Evolutionary conservation across 2,329 filamentous ascomycete species (phyloP), one percentile per base, ranked within the genome.

Genomic region (Monosporascus cannonballus): DNA sequence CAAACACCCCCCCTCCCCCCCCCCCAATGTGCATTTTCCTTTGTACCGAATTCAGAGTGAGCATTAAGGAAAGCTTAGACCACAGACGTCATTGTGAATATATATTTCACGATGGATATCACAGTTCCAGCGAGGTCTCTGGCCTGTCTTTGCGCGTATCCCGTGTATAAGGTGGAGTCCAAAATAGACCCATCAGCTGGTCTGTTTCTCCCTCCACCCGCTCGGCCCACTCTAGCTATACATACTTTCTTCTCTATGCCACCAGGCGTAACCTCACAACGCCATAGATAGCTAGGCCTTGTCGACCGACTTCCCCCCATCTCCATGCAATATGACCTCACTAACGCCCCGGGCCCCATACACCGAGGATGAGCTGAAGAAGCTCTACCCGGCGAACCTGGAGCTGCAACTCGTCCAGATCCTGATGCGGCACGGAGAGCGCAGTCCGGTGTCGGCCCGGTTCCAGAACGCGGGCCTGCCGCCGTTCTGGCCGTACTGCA

Each of bases 321-420:
- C 37, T 50, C 37, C 34, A 52, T 18, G 51, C 55, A 65, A 56
- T 51, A 97, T 97, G 93, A 88, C 92, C 14, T 86, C 86, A 41
- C 79, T 96, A 45, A 73, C 79, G 45, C 89, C 89, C 48, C 83
- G 90, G 53, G 75, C 80, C 52, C 84, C 89, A 0, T 97, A 97
- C 74, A 85, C 86, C 45, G 75, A 85, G 59, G 85, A 89, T 54
- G 92, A 97, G 78, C 82, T 97, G 48, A 76, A 80, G 44, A 76
- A 77, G 64, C 84, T 97, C 54, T 99, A 96, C 73, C 94, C 94
- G 1, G 73, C 84, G 51, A 76, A 80, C 45, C 78, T 99, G 54
- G 81, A 93, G 68, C 83, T 99, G 37, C 88, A 94, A 68, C 83
- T 94, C 55, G 94, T 97, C 48, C 94, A 99, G 74, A 79, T 97